A percentile compares a stretch with the other conserved stretches of the same genome.
Evolutionary conservation across 1,284 basidiomycete genomes (phyloP).

Genomic region (Ganoderma resinaceum): DNA sequence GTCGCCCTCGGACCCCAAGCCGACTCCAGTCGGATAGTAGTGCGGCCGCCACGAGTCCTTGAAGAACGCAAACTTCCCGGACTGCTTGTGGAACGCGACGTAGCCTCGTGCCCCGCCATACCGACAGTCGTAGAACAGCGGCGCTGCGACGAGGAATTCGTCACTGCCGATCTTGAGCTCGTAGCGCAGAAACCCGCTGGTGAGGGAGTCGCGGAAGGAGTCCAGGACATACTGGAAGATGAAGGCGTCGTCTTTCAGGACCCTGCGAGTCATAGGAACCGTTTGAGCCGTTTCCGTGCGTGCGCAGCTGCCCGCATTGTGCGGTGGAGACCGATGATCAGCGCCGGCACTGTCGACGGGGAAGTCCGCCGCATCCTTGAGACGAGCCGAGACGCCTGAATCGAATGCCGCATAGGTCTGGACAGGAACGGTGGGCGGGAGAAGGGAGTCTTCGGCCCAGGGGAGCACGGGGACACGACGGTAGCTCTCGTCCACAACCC

Average conservation of each 20-base stretch:
- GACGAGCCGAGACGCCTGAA: background rate
- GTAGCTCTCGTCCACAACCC: background rate
- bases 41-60: slow-evolving; percentile 21
- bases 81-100: slow-evolving; percentile 1
- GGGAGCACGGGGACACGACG: background rate
- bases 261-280: background rate
- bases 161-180: background rate
- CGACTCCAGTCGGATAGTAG: background rate
- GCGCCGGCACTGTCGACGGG: background rate
- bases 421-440: background rate
- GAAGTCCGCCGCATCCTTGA: background rate
- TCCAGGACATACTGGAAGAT: slow-evolving; percentile 4
- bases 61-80: slow-evolving; percentile 8
- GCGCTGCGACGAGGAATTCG: slow-evolving; percentile 13
- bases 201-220: slow-evolving; percentile 3
- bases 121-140: slow-evolving; percentile 1
- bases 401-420: no score
- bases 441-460: background rate
- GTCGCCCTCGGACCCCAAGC: slow-evolving; percentile 5
- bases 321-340: background rate
- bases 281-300: background rate
- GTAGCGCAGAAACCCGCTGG: background rate
- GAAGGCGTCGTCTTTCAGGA: background rate
- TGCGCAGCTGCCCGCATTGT: background rate
- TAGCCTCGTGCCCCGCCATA: slow-evolving; percentile 12